Base-by-base conservation (phyloP, 805 yeast genomes). In the Barnettozyma pratensis region DNA sequence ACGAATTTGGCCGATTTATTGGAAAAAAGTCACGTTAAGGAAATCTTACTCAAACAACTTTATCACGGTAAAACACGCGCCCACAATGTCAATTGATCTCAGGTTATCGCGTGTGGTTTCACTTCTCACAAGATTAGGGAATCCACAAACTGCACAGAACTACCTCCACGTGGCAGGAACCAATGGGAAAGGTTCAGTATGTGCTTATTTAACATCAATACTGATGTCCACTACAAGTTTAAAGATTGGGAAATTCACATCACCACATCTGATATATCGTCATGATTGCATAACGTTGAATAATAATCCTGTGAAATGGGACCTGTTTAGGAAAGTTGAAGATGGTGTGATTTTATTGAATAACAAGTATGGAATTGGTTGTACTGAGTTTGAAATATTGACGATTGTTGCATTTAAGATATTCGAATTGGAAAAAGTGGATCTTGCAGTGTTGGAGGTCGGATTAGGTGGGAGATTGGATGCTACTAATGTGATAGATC, bases 81-180 rank as follows among this genome's bases (percentile, higher is more conserved):
- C 19, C 19, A 19, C 7, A 9, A 59, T 60, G 64, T 59, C 60
- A 1, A 79, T 85, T 32, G 81, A 79, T 47, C 67, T 86, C 9
- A 88, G 87, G 2, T 69, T 86, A 10, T 53, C 70, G 4, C 67
- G 90, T 45, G 70, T 85, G 0, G 32, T 65, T 1, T 58, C 60
- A 37, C 71, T 85, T 4, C 68, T 84, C 10, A 44, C 54, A 5
- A 59, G 63, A 26, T 68, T 90, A 25, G 89, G 88, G 0, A 77
- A 81, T 56, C 97, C 96, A 0, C 94, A 88, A 37, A 57, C 64
- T 12, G 56, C 68, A 5, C 80, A 80, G 59, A 77, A 79, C 52
- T 81, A 89, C 0, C 70, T 94, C n/a, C 99, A 94, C 61, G 76
- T 94, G 4, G 97, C 97, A 0, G 99, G 99, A 0, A 92, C 99